Evolutionary conservation across 2,329 filamentous ascomycete species (phyloP), one percentile per base, ranked within the genome.

Genomic region (Colletotrichum gigasporum): DNA sequence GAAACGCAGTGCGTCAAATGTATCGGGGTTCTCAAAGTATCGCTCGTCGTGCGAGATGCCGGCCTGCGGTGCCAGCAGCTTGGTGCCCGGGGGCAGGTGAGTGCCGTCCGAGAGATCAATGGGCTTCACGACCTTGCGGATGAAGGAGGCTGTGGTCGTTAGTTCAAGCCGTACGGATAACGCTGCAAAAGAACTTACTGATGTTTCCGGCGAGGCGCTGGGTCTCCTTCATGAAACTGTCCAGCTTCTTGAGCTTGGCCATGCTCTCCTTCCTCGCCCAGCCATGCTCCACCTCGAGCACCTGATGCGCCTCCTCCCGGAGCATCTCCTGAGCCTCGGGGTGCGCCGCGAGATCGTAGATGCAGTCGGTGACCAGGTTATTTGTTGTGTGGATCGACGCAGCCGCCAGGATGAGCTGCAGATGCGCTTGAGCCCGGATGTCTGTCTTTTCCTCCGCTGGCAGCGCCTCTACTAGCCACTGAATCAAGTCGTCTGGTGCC

Each of bases 1-100:
- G 72, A 85, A 85, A 51, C 83, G 82, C 52, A 85, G 68, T 4
- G 80, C 78, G 65, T 85, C 83, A 52, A 85, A 82, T 2, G 75
- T 75, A 18, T 80, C 77, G 5, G 82, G 77, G 18, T 77, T 72
- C 10, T 73, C 69, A 67, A 77, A 82, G 69, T 75, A 78, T 22
- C 74, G 73, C 60, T 75, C 77, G 65, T 82, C 80, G 44, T 74
- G 73, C 14, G 77, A 77, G 66, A 80, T 77, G 56, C 78, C 80
- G 12, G 76, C 78, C 57, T 77, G 77, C 0, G 79, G 78, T 0
- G 78, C 76, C 8, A 81, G 71, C 6, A 82, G 70, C 59, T 76
- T 80, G 12, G 80, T 82, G 32, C 80, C 80, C 4, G 74, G 69
- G 3, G 80, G 80, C 4, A 83, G 69, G 39, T 75, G 71, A 1